A percentile compares a stretch with the other conserved stretches of the same genome.
phyloP scores from a whole-genome alignment of 345 rosid species.

The Conringia planisiliqua region DNA sequence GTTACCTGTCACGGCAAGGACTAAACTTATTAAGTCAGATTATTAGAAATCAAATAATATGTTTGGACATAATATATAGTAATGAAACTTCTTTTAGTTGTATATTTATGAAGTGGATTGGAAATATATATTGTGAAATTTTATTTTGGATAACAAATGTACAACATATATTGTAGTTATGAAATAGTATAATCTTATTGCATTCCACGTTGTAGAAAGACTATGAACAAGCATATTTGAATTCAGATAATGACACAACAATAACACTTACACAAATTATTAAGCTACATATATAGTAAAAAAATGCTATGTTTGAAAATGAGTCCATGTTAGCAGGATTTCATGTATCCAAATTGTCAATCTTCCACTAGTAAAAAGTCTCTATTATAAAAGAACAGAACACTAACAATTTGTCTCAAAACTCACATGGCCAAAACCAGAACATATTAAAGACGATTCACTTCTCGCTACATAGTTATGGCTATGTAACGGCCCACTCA shows the following conservation, averaged over 20 bases:
- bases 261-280: background rate
- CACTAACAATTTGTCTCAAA: background rate
- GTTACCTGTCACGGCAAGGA: too few species aligned
- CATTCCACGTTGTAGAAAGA: background rate
- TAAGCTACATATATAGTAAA: background rate
- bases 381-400: background rate
- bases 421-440: slow-evolving; percentile 24
- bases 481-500: slow-evolving; percentile 19
- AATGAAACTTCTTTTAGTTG: too few species aligned
- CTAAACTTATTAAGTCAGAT: background rate
- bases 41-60: background rate
- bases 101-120: too few species aligned
- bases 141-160: background rate
- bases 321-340: background rate
- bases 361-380: background rate
- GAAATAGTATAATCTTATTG: too few species aligned
- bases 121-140: too few species aligned
- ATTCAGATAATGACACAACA: background rate
- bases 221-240: background rate
- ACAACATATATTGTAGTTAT: too few species aligned
- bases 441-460: slow-evolving; percentile 17
- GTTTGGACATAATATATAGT: background rate
- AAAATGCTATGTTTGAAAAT: background rate
- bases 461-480: slow-evolving; percentile 12
- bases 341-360: background rate